Conservation (phyloP, 768 basidiomycete genomes). For the Tremella fuciformis region DNA sequence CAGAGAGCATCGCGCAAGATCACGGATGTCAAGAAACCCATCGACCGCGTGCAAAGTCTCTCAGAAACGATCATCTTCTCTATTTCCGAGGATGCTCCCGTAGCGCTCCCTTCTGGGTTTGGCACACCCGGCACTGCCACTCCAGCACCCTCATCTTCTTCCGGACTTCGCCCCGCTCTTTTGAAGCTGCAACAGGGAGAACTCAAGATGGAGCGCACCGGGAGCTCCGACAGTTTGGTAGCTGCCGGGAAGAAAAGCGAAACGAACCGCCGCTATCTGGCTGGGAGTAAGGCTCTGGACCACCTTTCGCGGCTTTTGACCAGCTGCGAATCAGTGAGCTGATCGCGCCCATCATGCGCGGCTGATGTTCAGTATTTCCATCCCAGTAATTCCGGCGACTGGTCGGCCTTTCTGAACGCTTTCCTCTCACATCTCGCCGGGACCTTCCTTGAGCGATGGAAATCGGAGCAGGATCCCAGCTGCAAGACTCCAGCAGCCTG, state of each 20-base stretch:
- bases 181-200: slow-evolving; percentile 33
- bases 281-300: slow-evolving; percentile 78
- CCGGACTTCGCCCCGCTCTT: slow-evolving; percentile 17
- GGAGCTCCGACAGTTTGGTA: slow-evolving; percentile 45
- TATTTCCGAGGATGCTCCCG: slow-evolving; percentile 72
- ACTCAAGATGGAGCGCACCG: slow-evolving; percentile 57
- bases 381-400: slow-evolving; percentile 78
- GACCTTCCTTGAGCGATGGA: slow-evolving; percentile 76
- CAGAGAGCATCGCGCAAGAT: slow-evolving; percentile 71
- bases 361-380: slow-evolving; percentile 65
- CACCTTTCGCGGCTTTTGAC: slow-evolving; percentile 79
- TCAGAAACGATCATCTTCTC: slow-evolving; percentile 85
- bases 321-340: slow-evolving; percentile 65
- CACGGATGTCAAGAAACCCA: slow-evolving; percentile 56
- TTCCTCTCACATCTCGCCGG: slow-evolving; percentile 81
- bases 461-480: slow-evolving; percentile 67
- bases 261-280: slow-evolving; percentile 63
- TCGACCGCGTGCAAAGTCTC: slow-evolving; percentile 61
- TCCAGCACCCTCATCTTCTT: slow-evolving; percentile 47
- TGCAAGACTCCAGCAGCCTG: slow-evolving; percentile 81
- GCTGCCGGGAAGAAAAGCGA: slow-evolving; percentile 49
- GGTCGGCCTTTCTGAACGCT: slow-evolving; percentile 59
- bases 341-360: background rate
- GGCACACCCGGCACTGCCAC: slow-evolving; percentile 62
- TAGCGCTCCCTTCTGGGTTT: slow-evolving; percentile 59